These are phyloP conservation scores for Saprolegnia diclina DNA, from an alignment of 352 stramenopile genomes.

Conservation along the genomic window DNA sequence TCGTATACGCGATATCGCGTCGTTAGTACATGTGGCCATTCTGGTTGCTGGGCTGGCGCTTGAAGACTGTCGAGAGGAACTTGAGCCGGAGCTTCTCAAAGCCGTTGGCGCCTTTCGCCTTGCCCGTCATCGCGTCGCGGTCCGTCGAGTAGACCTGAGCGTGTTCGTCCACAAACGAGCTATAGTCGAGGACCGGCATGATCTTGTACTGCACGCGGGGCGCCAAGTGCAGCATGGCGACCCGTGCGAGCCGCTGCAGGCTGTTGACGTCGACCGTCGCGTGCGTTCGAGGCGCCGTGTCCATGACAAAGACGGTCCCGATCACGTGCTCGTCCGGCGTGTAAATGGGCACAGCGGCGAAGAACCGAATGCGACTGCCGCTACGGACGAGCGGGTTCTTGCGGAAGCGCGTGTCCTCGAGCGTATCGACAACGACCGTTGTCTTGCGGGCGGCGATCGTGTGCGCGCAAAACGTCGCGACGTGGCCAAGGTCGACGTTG, in stretches of 20 bases:
- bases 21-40: too few relatives aligned
- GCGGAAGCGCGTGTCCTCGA: constrained; percentile 67
- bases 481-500: constrained; percentile 68
- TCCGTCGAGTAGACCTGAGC: constrained; percentile 2
- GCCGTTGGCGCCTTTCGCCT: neutral
- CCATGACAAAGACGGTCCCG: constrained; percentile 79
- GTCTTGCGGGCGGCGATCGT: constrained; percentile 79
- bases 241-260: constrained; percentile 10
- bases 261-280: constrained; percentile 5
- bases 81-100: constrained; percentile 12
- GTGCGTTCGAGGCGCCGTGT: constrained; percentile 22
- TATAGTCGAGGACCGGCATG: constrained; percentile 21
- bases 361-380: constrained; percentile 70
- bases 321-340: constrained; percentile 73
- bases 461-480: constrained; percentile 73
- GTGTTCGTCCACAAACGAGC: constrained; percentile 10
- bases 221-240: constrained; percentile 15
- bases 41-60: neutral
- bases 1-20: too few relatives aligned
- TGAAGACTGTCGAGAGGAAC: constrained; percentile 6
- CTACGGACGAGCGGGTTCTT: constrained; percentile 71
- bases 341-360: constrained; percentile 73
- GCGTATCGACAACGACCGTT: constrained; percentile 77
- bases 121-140: too few relatives aligned
- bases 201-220: constrained; percentile 10